Percentiles rank a stretch among this genome's conserved stretches.
phyloP scores from a whole-genome alignment of 2,329 filamentous ascomycete species.

The Teratosphaeria epicoccoides region DNA sequence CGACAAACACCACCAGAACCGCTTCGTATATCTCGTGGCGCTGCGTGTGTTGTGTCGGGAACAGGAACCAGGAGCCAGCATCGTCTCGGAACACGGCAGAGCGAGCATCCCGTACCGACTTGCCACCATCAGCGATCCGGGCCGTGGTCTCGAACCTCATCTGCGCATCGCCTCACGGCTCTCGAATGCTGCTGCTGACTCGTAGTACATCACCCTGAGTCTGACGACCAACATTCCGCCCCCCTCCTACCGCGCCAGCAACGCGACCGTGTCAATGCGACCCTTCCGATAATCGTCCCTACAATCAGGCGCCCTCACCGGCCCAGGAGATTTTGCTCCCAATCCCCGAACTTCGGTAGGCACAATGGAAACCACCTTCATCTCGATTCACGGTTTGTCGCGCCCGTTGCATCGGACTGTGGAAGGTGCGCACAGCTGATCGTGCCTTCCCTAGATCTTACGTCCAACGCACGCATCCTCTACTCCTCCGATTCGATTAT shows the following conservation, averaged over 20 bases:
- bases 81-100: not conserved
- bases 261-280: not conserved
- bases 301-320: not conserved
- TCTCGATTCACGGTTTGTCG: slow-evolving; percentile 73
- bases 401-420: not conserved
- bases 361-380: slow-evolving; percentile 53
- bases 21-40: not conserved
- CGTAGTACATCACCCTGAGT: not conserved
- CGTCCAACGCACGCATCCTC: slow-evolving; percentile 64
- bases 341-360: not conserved
- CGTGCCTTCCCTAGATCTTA: slow-evolving; percentile 47
- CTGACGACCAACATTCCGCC: not conserved
- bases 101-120: not conserved
- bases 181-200: not conserved
- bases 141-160: not conserved
- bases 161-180: not conserved
- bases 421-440: not conserved
- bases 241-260: not conserved
- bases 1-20: not conserved
- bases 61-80: not conserved
- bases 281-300: not conserved
- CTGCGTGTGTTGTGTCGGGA: not conserved
- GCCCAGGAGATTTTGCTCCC: slow-evolving; percentile 3
- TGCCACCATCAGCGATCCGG: not conserved
- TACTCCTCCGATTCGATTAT: slow-evolving; percentile 76